Evolutionary conservation across 2,329 filamentous ascomycete genomes (phyloP), one percentile per base, ranked within the genome.

Genomic region (Graphilbum ipis-grandicollis): DNA sequence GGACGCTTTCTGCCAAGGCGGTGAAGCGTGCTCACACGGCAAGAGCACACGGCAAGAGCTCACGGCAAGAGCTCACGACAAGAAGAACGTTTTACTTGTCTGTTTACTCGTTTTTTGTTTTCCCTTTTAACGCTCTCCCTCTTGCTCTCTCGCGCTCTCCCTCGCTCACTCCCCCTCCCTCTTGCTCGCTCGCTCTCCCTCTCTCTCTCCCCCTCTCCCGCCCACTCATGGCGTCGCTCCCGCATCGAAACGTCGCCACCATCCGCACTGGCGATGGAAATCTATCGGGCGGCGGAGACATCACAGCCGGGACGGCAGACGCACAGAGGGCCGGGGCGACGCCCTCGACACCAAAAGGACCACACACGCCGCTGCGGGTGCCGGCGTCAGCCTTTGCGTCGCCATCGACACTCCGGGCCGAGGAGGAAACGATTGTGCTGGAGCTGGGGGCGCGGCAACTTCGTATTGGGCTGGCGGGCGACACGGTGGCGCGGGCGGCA

Each of bases 401-500:
- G 33, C 62, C 73, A 45, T 68, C 73, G 41, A 56, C 73, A 48
- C 54, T 80, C 46, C 64, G 75, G 49, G 60, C 77, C 48, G 85
- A 93, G 48, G 90, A 98, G 50, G 90, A 94, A 46, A 65, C 78
- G 7, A 57, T 93, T 5, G 68, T 98, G 31, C 63, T 94, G 36
- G 85, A 96, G 53, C 54, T 96, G 26, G 86, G 85, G 1, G 71
- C 81, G 9, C 72, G 88, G 18, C 79, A 75, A 55, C 55, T 96
- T 19, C 74, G 79, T 32, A 77, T 79, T 9, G 90, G 90, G 0
- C 90, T 94, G 51, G 82, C 86, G 6, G 86, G 86, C 36, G 86
- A 93, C 54, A 69, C 75, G 31, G 58, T 65, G 3, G 85, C 85
- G 46, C 92, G 88, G 53, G 69, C 65, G 1, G 65, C 68, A 13